Percentiles rank a stretch among this genome's conserved stretches.
Evolutionary conservation across 139 green algal species (phyloP).

Genomic region (Chloropicon primus): DNA sequence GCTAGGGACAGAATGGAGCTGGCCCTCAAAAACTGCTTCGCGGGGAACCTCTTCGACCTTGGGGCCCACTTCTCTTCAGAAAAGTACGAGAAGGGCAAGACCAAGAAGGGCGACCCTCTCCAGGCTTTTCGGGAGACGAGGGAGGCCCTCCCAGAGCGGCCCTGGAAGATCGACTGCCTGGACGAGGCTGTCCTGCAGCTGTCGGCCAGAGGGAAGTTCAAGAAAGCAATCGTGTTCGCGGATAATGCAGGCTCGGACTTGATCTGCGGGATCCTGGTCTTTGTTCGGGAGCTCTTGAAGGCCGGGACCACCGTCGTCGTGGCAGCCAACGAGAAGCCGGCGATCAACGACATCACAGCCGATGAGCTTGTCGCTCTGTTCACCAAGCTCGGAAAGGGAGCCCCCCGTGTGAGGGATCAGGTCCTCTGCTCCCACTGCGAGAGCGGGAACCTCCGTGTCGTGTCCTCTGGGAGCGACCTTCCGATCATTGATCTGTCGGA

Average conservation of each 20-base stretch:
- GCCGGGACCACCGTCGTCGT: constrained; percentile 55
- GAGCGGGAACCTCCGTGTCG: constrained; percentile 34
- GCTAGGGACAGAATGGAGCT: constrained; percentile 8
- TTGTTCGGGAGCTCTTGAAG: constrained; percentile 66
- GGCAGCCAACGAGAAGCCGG: constrained; percentile 58
- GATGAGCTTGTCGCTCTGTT: constrained; percentile 56
- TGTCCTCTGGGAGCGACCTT: constrained; percentile 56
- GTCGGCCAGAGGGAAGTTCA: constrained; percentile 14
- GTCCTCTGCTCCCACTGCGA: neutral
- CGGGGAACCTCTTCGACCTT: constrained; percentile 83
- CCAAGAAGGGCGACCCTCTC: constrained; percentile 15
- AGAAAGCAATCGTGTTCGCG: constrained; percentile 67
- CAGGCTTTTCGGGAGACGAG: constrained; percentile 32
- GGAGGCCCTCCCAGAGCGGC: constrained; percentile 36
- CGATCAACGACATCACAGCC: constrained; percentile 89
- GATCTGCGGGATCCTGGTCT: constrained; percentile 66
- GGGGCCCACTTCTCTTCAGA: constrained; percentile 31
- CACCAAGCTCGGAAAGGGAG: constrained; percentile 10
- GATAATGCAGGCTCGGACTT: constrained; percentile 84
- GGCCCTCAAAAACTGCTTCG: constrained; percentile 23
- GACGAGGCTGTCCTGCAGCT: constrained; percentile 21
- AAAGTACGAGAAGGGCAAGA: constrained; percentile 3
- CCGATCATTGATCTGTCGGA: constrained; percentile 72
- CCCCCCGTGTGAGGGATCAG: constrained; percentile 2
- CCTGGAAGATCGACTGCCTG: constrained; percentile 74